These are phyloP conservation scores for Fonsecaea multimorphosa DNA, from an alignment of 2,329 filamentous ascomycete species.

Conservation along the genomic window DNA sequence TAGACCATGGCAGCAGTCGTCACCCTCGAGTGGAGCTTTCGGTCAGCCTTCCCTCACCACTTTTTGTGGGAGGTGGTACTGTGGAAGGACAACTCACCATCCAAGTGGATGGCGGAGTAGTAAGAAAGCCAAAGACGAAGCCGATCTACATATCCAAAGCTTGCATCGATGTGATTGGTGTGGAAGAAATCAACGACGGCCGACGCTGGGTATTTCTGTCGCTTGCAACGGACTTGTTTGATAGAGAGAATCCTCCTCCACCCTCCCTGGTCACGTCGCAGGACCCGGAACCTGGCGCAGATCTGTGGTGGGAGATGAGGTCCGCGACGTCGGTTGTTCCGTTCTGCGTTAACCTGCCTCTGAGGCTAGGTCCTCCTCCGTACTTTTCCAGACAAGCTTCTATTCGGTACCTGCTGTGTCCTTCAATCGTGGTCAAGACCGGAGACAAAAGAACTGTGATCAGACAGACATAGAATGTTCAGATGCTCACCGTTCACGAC, in stretches of 20 bases:
- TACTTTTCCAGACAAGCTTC: slow-evolving; percentile 59
- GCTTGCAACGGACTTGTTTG: slow-evolving; percentile 59
- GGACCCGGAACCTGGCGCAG: slow-evolving; percentile 41
- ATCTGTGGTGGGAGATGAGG: slow-evolving; percentile 56
- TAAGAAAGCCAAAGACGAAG: slow-evolving; percentile 47
- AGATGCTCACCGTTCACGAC: slow-evolving; percentile 61
- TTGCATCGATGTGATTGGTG: slow-evolving; percentile 59
- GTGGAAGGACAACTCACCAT: slow-evolving; percentile 59
- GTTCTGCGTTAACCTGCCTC: slow-evolving; percentile 60
- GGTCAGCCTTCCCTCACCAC: slow-evolving; percentile 56
- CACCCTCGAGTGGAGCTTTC: slow-evolving; percentile 58
- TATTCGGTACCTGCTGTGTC: slow-evolving; percentile 58
- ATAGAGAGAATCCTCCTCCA: slow-evolving; percentile 58
- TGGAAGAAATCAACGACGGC: slow-evolving; percentile 57
- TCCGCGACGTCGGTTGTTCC: slow-evolving; percentile 56
- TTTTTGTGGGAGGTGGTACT: slow-evolving; percentile 63
- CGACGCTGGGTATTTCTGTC: slow-evolving; percentile 58
- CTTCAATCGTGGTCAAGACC: slow-evolving; percentile 56
- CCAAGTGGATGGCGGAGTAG: slow-evolving; percentile 54
- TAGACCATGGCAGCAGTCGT: slow-evolving; percentile 56
- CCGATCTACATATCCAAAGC: slow-evolving; percentile 56
- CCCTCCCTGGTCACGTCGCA: slow-evolving; percentile 56
- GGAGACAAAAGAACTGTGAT: slow-evolving; percentile 57
- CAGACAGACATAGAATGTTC: slow-evolving; percentile 57
- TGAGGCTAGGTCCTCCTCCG: slow-evolving; percentile 61